A percentile compares a stretch with the other conserved stretches of the same genome.
These are phyloP conservation scores for Naganishia randhawae DNA, from an alignment of 768 basidiomycete genomes.

Conservation along the genomic window DNA sequence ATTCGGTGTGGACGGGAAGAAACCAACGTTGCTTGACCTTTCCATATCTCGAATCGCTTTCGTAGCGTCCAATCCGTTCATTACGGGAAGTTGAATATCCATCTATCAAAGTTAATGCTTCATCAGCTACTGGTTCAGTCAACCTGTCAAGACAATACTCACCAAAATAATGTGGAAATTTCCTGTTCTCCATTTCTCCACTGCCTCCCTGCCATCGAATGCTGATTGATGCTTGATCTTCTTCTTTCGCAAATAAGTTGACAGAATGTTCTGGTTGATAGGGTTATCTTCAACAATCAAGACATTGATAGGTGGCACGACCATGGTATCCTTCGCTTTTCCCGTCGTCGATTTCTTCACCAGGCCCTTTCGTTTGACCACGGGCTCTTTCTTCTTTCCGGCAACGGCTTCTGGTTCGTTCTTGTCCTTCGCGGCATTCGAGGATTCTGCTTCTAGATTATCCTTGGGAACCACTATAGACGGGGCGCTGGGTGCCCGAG, in stretches of 20 bases:
- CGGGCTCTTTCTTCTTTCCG: conserved; percentile 35
- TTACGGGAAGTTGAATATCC: conserved; percentile 99
- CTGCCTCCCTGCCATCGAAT: conserved; percentile 90
- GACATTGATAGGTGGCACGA: conserved; percentile 94
- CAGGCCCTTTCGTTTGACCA: conserved; percentile 12
- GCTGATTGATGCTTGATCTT: conserved; percentile 92
- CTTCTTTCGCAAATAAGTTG: conserved; percentile 95
- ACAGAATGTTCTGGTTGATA: conserved; percentile 94
- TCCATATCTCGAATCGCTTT: conserved; percentile 89
- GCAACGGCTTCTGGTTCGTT: conserved; percentile 9
- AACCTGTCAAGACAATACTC: conserved; percentile 44
- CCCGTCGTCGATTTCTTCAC: conserved; percentile 39
- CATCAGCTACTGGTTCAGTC: background rate
- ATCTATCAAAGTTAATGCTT: conserved; percentile 64
- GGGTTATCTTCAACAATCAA: conserved; percentile 98
- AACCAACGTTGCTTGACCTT: conserved; percentile 63
- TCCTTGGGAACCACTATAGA: conserved; percentile 5
- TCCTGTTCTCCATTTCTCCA: conserved; percentile 88
- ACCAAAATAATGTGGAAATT: conserved; percentile 94
- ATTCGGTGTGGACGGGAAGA: conserved; percentile 66
- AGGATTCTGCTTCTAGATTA: conserved; percentile 26
- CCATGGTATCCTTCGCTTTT: conserved; percentile 59
- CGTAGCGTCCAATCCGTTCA: conserved; percentile 96
- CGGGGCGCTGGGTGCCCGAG: background rate
- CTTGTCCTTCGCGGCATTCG: conserved; percentile 23